Base-by-base conservation (phyloP, 176 grass and related monocot genomes). In the Oryza brachyantha region DNA sequence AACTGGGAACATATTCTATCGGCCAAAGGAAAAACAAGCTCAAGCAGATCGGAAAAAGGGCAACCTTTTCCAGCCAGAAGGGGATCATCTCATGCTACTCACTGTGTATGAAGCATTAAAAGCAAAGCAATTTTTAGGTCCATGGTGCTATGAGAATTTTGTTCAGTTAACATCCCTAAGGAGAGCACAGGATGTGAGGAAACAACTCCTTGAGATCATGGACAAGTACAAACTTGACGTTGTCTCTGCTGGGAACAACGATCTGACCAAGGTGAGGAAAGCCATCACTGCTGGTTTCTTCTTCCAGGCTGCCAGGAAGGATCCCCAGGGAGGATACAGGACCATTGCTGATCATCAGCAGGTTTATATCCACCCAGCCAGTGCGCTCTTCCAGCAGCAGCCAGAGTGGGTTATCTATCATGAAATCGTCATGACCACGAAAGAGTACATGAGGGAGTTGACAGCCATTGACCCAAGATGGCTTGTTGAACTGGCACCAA, bases 111-210 rank as follows among this genome's bases (percentile, higher is more conserved):
- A 93, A 66, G 84, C 81, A 1, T 93, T 87, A 84, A 90, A 87
- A 81, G 84, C 87, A 71, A 90, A 90, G 19, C 79, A 81, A 19
- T 93, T 93, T 75, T 93, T 87, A 36, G 87, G 87, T 14, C 91
- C 91, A 70, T 93, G 91, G 91, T 93, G 91, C 29, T 64, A 84
- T 48, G 91, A 93, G 76, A 93, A 90, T 64, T 93, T 93, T 41
- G 66, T 93, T 1, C 84, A 87, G 77, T 39, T 76, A 59, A 76
- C 77, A 59, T 93, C 87, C 29, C 66, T 93, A 29, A 86, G 87
- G 57, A 89, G 87, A 17, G 91, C 91, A 27, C 91, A 93, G 59
- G 91, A 93, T 42, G 91, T 93, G 26, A 84, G 87, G 54, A 93
- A 93, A 64, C 87, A 93, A 21, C 87, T 93, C 76, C 78, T 93